Evolutionary conservation across 2,329 filamentous ascomycete species (phyloP).

Genomic region (Stagonosporopsis rhizophila): DNA sequence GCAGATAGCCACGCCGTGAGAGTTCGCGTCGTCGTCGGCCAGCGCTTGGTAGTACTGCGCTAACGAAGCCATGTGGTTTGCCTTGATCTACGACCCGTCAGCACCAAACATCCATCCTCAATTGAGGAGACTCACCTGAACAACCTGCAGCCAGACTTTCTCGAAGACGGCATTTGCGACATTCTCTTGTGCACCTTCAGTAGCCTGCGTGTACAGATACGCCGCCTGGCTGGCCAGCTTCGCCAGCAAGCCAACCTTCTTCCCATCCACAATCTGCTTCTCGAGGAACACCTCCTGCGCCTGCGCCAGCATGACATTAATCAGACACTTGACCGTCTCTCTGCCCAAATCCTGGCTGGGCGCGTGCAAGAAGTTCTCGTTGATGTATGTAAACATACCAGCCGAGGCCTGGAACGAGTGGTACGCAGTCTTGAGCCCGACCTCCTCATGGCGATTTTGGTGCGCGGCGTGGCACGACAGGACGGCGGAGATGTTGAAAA

Average conservation of each 20-base stretch:
- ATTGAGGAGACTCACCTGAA: constrained; percentile 65
- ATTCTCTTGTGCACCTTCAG: constrained; percentile 91
- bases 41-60: constrained; percentile 94
- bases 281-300: constrained; percentile 97
- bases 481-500: constrained; percentile 98
- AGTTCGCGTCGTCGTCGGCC: constrained; percentile 86
- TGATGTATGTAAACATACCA: constrained; percentile 99
- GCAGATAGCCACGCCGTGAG: constrained; percentile 84
- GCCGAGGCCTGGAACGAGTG: constrained; percentile 98
- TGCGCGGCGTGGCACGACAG: constrained; percentile 93
- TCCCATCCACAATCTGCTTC: constrained; percentile 90
- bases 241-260: constrained; percentile 89
- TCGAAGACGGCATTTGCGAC: constrained; percentile 91
- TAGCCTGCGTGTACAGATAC: constrained; percentile 84
- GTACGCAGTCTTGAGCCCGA: constrained; percentile 93
- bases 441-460: constrained; percentile 90
- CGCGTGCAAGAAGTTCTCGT: constrained; percentile 98
- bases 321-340: constrained; percentile 94
- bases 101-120: background rate
- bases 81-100: constrained; percentile 66
- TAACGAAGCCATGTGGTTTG: constrained; percentile 80
- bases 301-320: constrained; percentile 91
- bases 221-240: constrained; percentile 92
- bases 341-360: constrained; percentile 95
- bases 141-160: constrained; percentile 86